Percentiles rank a stretch among this genome's conserved stretches.
phyloP scores from a whole-genome alignment of 23 red algal species.

The Pyropia yezoensis region DNA sequence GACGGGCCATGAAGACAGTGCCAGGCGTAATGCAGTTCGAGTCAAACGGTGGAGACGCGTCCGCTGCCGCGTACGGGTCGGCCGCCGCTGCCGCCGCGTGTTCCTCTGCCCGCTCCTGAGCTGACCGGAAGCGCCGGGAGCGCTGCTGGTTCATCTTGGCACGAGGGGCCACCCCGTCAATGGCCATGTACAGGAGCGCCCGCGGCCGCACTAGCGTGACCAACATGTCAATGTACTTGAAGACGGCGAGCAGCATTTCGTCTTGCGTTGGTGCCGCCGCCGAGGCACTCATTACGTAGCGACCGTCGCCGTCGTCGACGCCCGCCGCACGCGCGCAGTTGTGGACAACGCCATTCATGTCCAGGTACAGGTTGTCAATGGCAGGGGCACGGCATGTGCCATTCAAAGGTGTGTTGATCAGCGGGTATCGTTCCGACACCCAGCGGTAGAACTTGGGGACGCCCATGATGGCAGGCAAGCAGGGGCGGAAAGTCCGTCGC shows the following conservation, averaged over 20 bases:
- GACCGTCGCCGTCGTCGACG: conserved; percentile 11
- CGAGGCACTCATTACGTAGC: conserved; percentile 15
- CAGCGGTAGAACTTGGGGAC: conserved; percentile 96
- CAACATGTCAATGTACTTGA: conserved; percentile 90
- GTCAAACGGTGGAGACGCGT: conserved; percentile 59
- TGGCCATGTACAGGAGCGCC: conserved; percentile 60
- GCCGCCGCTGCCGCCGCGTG: conserved; percentile 9
- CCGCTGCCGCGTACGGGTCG: conserved; percentile 33
- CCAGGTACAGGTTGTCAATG: conserved; percentile 90
- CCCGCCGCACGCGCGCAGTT: conserved; percentile 63
- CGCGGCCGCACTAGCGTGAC: conserved; percentile 60
- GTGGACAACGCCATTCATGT: conserved; percentile 94
- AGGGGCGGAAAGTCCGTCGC: neutral
- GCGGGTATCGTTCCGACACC: conserved; percentile 88
- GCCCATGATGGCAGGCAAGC: conserved; percentile 25
- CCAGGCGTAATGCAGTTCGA: conserved; percentile 98
- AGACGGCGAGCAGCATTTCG: conserved; percentile 66
- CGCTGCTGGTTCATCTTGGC: conserved; percentile 99
- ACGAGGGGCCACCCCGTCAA: conserved; percentile 90
- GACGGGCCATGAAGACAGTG: conserved; percentile 76
- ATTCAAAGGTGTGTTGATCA: conserved; percentile 46
- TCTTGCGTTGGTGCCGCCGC: conserved; percentile 14
- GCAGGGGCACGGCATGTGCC: conserved; percentile 19
- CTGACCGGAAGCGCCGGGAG: conserved; percentile 63
- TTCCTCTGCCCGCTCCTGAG: conserved; percentile 45